These are phyloP conservation scores for Calocybe cyanea DNA, from an alignment of 768 basidiomycete genomes.

Conservation along the genomic window DNA sequence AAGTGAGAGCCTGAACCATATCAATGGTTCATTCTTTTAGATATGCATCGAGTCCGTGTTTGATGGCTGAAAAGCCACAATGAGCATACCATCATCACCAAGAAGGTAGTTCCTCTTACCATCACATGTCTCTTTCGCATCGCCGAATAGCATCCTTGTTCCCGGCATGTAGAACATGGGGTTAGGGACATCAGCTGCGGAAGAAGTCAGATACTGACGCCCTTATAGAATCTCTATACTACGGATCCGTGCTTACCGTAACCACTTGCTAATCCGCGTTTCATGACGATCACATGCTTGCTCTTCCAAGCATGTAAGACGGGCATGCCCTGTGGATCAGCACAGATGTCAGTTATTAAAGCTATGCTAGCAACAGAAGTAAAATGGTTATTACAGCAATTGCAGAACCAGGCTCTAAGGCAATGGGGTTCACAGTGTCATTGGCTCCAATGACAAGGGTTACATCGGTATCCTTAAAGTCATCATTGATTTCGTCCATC, in stretches of 20 bases:
- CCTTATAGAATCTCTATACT: neutral
- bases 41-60: slow-evolving; percentile 13
- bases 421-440: slow-evolving; percentile 90
- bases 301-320: slow-evolving; percentile 92
- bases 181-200: slow-evolving; percentile 83
- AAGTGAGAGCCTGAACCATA: too few relatives aligned
- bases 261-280: slow-evolving; percentile 84
- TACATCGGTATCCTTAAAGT: slow-evolving; percentile 86
- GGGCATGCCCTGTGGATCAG: slow-evolving; percentile 68
- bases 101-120: slow-evolving; percentile 37
- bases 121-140: slow-evolving; percentile 89
- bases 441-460: slow-evolving; percentile 90
- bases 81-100: neutral
- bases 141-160: slow-evolving; percentile 89
- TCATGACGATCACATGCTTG: slow-evolving; percentile 91
- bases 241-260: slow-evolving; percentile 51
- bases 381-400: slow-evolving; percentile 52
- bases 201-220: neutral
- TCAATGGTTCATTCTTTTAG: slow-evolving; percentile 5
- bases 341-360: neutral
- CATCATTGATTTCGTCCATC: slow-evolving; percentile 95
- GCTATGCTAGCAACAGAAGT: neutral
- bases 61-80: slow-evolving; percentile 11
- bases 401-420: slow-evolving; percentile 79
- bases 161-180: slow-evolving; percentile 93